Evolutionary conservation across 306 rosid species (phyloP).

Genomic region (Lupinus albus): DNA sequence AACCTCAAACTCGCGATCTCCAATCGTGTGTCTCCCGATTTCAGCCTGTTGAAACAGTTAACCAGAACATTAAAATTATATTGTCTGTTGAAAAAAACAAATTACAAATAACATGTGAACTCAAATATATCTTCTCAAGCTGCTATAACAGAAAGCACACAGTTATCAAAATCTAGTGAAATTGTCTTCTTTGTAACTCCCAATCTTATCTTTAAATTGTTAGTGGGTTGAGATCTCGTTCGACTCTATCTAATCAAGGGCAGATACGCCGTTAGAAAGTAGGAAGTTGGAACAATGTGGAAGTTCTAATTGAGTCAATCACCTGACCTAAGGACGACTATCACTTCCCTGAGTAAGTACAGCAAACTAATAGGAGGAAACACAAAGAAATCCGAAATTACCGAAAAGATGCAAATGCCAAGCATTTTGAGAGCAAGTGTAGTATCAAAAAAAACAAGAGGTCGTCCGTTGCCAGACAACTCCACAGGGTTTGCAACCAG

Average conservation of each 20-base stretch:
- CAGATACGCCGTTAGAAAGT: not conserved
- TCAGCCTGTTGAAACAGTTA: constrained; percentile 63
- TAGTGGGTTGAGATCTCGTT: too few relatives aligned
- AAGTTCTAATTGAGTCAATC: not conserved
- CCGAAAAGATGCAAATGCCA: constrained; percentile 75
- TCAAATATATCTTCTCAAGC: not conserved
- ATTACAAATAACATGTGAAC: not conserved
- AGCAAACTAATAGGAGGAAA: constrained; percentile 19
- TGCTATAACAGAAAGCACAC: too few relatives aligned
- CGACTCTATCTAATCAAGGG: too few relatives aligned
- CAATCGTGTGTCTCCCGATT: constrained; percentile 71
- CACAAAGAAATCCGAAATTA: constrained; percentile 48
- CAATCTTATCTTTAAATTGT: too few relatives aligned
- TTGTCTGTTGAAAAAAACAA: not conserved
- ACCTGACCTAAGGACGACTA: not conserved
- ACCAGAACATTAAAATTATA: constrained; percentile 12
- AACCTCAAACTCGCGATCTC: constrained; percentile 90
- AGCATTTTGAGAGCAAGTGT: constrained; percentile 86
- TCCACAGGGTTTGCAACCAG: constrained; percentile 94
- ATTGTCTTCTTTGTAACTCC: too few relatives aligned
- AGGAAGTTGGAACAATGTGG: not conserved
- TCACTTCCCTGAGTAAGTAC: not conserved
- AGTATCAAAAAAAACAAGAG: constrained; percentile 83
- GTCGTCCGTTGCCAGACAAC: constrained; percentile 89
- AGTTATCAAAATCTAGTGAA: too few relatives aligned